Evolutionary conservation across 768 basidiomycete species (phyloP).

Genomic region (Tylopilus intermedius): DNA sequence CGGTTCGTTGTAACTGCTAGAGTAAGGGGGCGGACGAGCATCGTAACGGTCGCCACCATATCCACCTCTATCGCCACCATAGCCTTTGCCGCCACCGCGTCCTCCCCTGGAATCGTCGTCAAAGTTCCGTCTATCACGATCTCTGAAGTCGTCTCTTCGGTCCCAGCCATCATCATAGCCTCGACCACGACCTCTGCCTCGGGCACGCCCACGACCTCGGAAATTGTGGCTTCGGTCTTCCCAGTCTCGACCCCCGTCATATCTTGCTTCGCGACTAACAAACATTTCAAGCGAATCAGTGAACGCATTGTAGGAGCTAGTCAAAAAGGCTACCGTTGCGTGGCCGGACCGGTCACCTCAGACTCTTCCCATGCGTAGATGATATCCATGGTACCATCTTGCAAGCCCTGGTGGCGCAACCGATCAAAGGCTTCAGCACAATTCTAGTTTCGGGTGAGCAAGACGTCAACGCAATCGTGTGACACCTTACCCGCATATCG

Average conservation of each 20-base stretch:
- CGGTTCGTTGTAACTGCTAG: conserved; percentile 24
- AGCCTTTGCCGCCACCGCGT: conserved; percentile 35
- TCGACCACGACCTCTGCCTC: conserved; percentile 40
- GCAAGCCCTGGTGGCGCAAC: conserved; percentile 69
- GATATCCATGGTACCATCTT: conserved; percentile 88
- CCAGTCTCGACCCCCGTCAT: conserved; percentile 44
- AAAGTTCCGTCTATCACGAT: conserved; percentile 31
- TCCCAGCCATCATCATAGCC: conserved; percentile 42
- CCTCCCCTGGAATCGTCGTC: conserved; percentile 36
- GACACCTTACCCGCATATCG: conserved; percentile 66
- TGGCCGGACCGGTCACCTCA: conserved; percentile 47
- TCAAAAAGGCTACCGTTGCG: conserved; percentile 32
- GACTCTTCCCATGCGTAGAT: conserved; percentile 78
- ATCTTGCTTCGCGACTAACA: conserved; percentile 29
- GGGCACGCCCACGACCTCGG: conserved; percentile 35
- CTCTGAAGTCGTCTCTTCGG: conserved; percentile 39
- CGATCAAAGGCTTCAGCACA: conserved; percentile 76
- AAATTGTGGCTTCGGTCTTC: conserved; percentile 37
- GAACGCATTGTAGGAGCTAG: neutral
- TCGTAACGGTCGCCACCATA: conserved; percentile 44
- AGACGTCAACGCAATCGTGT: neutral
- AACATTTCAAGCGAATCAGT: conserved; percentile 3
- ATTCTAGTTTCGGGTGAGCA: conserved; percentile 42
- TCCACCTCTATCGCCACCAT: conserved; percentile 37
- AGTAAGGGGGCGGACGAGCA: conserved; percentile 34